A percentile compares a stretch with the other conserved stretches of the same genome.
phyloP scores from a whole-genome alignment of 805 yeast genomes.

The Starmerella bombi region DNA sequence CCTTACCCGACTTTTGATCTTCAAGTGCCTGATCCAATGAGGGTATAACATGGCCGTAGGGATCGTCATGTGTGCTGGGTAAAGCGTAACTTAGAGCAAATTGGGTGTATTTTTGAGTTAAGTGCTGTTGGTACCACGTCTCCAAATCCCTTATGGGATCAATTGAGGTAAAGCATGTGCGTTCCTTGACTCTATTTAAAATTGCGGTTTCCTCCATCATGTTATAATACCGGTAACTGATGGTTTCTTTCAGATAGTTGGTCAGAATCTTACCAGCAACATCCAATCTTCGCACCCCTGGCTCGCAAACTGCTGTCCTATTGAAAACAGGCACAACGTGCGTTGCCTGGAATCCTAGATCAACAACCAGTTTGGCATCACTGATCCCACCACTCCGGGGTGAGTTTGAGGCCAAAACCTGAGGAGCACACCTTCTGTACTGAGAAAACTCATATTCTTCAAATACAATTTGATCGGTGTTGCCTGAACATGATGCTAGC shows the following conservation, averaged over 20 bases:
- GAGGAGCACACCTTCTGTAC: slow-evolving; percentile 47
- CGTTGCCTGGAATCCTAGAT: slow-evolving; percentile 77
- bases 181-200: slow-evolving; percentile 75
- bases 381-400: slow-evolving; percentile 6
- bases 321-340: slow-evolving; percentile 78
- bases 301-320: slow-evolving; percentile 67
- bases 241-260: slow-evolving; percentile 68
- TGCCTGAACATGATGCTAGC: slow-evolving; percentile 65
- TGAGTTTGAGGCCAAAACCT: slow-evolving; percentile 17
- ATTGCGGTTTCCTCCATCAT: slow-evolving; percentile 81
- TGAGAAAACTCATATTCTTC: slow-evolving; percentile 80
- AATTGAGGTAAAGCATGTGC: slow-evolving; percentile 52
- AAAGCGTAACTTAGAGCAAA: slow-evolving; percentile 56
- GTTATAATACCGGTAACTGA: slow-evolving; percentile 84
- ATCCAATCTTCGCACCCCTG: slow-evolving; percentile 63
- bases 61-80: slow-evolving; percentile 34
- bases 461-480: slow-evolving; percentile 81
- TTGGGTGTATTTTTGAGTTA: slow-evolving; percentile 14
- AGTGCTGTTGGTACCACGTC: slow-evolving; percentile 24
- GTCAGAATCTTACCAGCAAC: slow-evolving; percentile 79
- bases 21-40: slow-evolving; percentile 14
- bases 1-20: slow-evolving; percentile 28
- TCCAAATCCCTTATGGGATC: slow-evolving; percentile 42
- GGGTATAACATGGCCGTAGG: slow-evolving; percentile 47
- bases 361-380: slow-evolving; percentile 71